phyloP scores from a whole-genome alignment of 148 eudicot genomes.

The Rheum nobile region DNA sequence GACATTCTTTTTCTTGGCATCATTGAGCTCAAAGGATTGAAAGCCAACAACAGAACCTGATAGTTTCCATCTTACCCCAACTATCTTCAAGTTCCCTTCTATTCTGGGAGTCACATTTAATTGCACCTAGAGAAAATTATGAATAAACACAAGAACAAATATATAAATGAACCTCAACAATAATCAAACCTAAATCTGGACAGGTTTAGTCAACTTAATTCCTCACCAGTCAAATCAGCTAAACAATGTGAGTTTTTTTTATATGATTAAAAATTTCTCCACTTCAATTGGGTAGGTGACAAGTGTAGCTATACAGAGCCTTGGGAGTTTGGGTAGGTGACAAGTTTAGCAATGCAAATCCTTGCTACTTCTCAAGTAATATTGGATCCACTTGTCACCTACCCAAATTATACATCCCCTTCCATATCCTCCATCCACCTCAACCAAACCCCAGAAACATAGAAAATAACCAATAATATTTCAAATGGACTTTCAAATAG shows the following conservation, averaged over 20 bases:
- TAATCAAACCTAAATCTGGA: not conserved
- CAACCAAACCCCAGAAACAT: not conserved
- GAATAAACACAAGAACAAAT: not conserved
- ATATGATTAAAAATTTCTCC: not conserved
- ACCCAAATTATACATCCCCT: not conserved
- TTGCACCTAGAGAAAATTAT: constrained; percentile 44
- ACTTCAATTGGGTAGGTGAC: not conserved
- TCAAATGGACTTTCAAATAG: not conserved
- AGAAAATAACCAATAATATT: not conserved
- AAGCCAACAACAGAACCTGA: constrained; percentile 79
- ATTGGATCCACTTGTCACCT: not conserved
- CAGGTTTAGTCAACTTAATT: not conserved
- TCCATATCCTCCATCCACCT: not conserved
- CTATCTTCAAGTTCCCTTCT: constrained; percentile 71
- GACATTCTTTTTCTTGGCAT: constrained; percentile 38
- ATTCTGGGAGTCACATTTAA: constrained; percentile 56
- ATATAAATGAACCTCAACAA: not conserved
- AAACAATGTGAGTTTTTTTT: not conserved
- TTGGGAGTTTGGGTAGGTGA: not conserved
- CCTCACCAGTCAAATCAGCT: not conserved
- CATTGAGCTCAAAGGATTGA: constrained; percentile 43
- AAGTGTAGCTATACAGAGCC: not conserved
- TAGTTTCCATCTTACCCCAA: constrained; percentile 91
- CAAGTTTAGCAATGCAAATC: not conserved
- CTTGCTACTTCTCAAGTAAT: not conserved